Percentiles rank a stretch among this genome's conserved stretches.
Evolutionary conservation across 2,329 filamentous ascomycete species (phyloP).

Genomic region (Akanthomyces dipterigenus): DNA sequence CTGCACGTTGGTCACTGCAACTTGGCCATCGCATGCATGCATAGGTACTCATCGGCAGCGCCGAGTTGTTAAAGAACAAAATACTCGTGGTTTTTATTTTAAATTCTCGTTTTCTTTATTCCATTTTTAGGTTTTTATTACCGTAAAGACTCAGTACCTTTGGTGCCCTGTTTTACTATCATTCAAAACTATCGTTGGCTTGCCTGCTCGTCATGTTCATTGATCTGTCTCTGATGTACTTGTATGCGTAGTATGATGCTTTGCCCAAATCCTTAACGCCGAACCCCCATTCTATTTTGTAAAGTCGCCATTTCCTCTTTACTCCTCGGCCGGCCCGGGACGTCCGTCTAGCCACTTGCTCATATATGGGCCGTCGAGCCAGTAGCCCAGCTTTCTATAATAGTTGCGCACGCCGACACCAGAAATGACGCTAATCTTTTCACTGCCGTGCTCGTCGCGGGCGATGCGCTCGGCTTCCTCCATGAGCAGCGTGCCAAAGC

Average conservation of each 20-base stretch:
- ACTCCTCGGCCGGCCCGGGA: constrained; percentile 5
- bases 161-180: no score
- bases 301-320: neutral
- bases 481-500: constrained; percentile 93
- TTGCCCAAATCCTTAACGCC: neutral
- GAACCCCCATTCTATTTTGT: neutral
- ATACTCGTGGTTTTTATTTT: no score
- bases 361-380: constrained; percentile 85
- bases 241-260: neutral
- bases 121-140: no score
- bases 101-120: no score
- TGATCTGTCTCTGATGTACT: neutral
- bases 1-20: no score
- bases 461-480: constrained; percentile 96
- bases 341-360: constrained; percentile 55
- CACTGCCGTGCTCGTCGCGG: constrained; percentile 84
- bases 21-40: no score
- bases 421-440: constrained; percentile 96
- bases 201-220: neutral
- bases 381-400: constrained; percentile 88
- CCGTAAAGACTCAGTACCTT: no score
- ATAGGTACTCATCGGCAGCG: no score
- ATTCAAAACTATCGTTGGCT: no score
- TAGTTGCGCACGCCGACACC: constrained; percentile 94
- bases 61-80: no score